Base-by-base conservation (phyloP, 345 rosid genomes). In the Adansonia digitata region DNA sequence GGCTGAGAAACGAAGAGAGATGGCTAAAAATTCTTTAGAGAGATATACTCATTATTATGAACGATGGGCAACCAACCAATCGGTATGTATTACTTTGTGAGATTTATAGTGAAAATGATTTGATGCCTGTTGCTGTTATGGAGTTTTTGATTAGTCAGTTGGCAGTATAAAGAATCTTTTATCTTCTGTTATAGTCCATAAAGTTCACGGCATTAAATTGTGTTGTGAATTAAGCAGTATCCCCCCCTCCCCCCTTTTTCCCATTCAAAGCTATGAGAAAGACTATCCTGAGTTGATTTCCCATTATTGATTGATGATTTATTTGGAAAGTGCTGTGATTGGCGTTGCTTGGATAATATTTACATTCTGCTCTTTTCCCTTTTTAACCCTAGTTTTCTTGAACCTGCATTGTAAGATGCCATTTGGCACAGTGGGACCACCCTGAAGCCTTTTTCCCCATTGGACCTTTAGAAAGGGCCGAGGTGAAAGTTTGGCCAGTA, bases 51-150 rank as follows among this genome's bases (percentile, higher is more conserved):
- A 92, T 75, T 92, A 90, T 83, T 92, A 92, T 78, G 97, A 92
- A 82, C 80, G 97, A 79, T 92, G 93, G 95, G 95, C 93, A 14
- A 92, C 93, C 65, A 92, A 92, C 80, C 97, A 90, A 81, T 87
- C 88, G 78, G 97, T 92, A 88, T 56, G 87, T 78, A 31, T 27
- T 37, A 73, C 61, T 69, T 39, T 65, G 13, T 75, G 49, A 46
- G 65, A 62, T 55, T 29, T 68, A 5, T 68, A 27, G 40, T 68
- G 56, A 45, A 46, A 46, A 20, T 68, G 39, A 10, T 24, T 15
- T 49, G 2, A 29, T 18, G 29, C 72, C 86, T 84, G 67, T 26
- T 26, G 14, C 14, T 10, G 57, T 29, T 69, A 17, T 0, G 46
- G 40, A 27, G 15, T 8, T 57, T 42, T 12, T 45, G 55, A 45